phyloP scores from a whole-genome alignment of 2,329 filamentous ascomycete species.

The Penicillium fuscoglaucum region DNA sequence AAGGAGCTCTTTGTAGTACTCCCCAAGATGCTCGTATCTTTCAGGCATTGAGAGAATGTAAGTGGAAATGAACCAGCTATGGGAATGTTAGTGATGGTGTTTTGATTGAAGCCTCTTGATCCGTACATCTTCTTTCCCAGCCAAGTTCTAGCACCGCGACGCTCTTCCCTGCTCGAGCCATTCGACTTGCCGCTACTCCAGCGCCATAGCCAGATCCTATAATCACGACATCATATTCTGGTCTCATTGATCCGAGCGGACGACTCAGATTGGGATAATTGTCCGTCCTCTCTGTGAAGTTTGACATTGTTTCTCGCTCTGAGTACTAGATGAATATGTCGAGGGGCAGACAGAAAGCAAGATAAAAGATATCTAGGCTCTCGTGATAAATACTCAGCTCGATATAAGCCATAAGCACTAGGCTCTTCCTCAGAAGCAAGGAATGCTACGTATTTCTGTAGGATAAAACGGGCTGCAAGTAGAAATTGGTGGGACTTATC shows the following conservation, averaged over 20 bases:
- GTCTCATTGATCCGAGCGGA: constrained; percentile 8
- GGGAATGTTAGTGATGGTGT: background rate
- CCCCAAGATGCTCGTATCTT: constrained; percentile 14
- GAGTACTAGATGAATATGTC: background rate
- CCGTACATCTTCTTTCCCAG: constrained; percentile 59
- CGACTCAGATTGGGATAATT: constrained; percentile 11
- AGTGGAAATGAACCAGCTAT: constrained; percentile 17
- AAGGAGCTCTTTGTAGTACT: constrained; percentile 1
- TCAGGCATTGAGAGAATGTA: constrained; percentile 12
- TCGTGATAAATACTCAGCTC: background rate
- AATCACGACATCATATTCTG: constrained; percentile 63
- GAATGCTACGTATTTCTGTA: background rate
- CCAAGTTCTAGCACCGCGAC: constrained; percentile 68
- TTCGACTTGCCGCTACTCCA: constrained; percentile 63
- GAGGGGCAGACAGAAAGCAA: background rate
- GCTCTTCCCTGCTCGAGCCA: constrained; percentile 60
- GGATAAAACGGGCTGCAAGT: background rate
- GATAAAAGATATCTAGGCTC: background rate
- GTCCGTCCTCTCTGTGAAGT: background rate
- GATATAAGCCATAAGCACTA: background rate
- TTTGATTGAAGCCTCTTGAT: background rate
- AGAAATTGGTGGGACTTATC: background rate
- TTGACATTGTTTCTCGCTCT: constrained; percentile 5
- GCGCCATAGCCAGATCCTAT: constrained; percentile 70
- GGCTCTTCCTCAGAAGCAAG: background rate